Conservation (phyloP, 106 monocot species). For the Platanthera guangdongensis region DNA sequence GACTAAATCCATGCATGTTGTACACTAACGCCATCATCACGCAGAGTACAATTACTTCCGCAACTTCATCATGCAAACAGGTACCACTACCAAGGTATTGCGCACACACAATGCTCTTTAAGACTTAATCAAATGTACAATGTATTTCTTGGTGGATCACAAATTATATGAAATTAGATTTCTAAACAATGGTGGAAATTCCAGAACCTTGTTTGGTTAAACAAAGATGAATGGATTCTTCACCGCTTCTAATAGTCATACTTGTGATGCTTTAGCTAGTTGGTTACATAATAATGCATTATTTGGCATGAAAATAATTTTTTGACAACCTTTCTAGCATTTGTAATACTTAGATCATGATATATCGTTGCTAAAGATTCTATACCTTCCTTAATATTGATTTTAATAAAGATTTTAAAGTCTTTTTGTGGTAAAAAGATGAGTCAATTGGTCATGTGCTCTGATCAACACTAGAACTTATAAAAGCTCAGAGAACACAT, state of each 20-base stretch:
- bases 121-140: no score
- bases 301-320: background rate
- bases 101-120: no score
- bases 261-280: background rate
- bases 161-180: no score
- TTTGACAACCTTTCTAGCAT: background rate
- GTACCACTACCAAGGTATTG: background rate
- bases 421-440: background rate
- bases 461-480: background rate
- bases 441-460: background rate
- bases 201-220: no score
- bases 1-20: no score
- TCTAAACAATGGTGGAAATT: no score
- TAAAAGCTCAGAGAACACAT: no score
- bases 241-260: background rate
- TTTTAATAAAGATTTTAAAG: background rate
- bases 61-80: no score
- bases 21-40: no score
- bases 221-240: background rate
- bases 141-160: no score
- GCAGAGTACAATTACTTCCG: no score
- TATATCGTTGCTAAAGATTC: background rate
- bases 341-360: background rate
- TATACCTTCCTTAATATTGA: background rate
- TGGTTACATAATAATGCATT: background rate